Evolutionary conservation across 768 basidiomycete genomes (phyloP).

Genomic region (Rossbeevera mucosa): DNA sequence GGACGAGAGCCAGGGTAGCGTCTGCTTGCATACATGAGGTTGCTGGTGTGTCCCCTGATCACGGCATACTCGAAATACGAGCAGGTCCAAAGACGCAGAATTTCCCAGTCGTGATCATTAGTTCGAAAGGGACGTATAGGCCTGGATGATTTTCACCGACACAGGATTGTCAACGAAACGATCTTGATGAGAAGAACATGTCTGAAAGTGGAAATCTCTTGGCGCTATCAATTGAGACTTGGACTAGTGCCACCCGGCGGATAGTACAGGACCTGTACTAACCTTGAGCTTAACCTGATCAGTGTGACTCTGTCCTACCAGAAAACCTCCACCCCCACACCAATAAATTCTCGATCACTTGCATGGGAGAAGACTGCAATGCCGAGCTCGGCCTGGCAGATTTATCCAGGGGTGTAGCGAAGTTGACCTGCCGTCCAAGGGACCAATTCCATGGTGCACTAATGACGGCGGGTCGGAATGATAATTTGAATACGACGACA

Average conservation of each 20-base stretch:
- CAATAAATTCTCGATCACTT: neutral
- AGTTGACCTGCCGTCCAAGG: neutral
- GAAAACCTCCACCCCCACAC: neutral
- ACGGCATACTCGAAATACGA: constrained; percentile 3
- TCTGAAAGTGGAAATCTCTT: neutral
- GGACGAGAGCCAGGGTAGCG: neutral
- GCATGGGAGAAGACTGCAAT: neutral
- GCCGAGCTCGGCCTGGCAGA: neutral
- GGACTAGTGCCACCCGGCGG: too few relatives aligned
- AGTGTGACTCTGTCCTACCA: neutral
- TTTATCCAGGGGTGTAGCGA: neutral
- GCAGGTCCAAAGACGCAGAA: neutral
- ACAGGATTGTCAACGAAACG: neutral
- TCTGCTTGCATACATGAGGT: neutral
- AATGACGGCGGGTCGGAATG: neutral
- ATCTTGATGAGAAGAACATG: neutral
- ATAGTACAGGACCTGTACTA: too few relatives aligned
- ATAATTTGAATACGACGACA: neutral
- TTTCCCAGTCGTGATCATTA: neutral
- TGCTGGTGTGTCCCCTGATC: neutral
- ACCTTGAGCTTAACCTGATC: too few relatives aligned
- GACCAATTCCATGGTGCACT: neutral
- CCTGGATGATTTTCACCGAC: neutral
- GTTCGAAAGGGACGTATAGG: neutral
- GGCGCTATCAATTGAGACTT: neutral